Percentiles rank a stretch among this genome's conserved stretches.
phyloP scores from a whole-genome alignment of 202 grass and related monocot species.

The Hordeum pubiflorum region DNA sequence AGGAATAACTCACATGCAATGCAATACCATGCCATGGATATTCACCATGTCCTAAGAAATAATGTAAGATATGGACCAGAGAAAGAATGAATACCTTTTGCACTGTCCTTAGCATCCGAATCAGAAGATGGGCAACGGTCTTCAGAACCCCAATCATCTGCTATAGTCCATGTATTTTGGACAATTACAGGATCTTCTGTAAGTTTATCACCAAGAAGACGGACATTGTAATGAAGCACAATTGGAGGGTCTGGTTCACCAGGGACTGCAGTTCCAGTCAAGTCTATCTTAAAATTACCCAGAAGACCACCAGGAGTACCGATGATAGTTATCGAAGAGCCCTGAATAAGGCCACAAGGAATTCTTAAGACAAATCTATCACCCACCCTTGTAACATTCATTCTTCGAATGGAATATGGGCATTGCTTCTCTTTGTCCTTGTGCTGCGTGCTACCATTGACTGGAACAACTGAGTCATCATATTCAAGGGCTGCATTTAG shows the following conservation, averaged over 20 bases:
- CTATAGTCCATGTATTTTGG: slow-evolving; percentile 86
- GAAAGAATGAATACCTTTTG: slow-evolving; percentile 49
- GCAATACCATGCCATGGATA: not conserved
- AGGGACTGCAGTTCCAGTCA: slow-evolving; percentile 61
- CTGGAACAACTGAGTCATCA: slow-evolving; percentile 36
- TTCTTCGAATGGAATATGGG: slow-evolving; percentile 75
- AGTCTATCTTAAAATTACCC: slow-evolving; percentile 83
- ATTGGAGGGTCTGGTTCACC: slow-evolving; percentile 84
- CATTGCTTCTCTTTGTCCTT: slow-evolving; percentile 76
- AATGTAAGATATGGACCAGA: slow-evolving; percentile 5
- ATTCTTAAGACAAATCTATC: slow-evolving; percentile 61
- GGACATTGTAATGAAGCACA: slow-evolving; percentile 84
- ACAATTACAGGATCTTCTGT: slow-evolving; percentile 97
- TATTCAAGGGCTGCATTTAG: slow-evolving; percentile 50
- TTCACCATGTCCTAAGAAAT: not conserved
- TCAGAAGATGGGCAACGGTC: slow-evolving; percentile 62
- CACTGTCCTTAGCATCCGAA: slow-evolving; percentile 32
- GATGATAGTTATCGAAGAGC: slow-evolving; percentile 78
- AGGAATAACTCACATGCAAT: not conserved
- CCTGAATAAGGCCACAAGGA: slow-evolving; percentile 84
- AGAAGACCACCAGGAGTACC: slow-evolving; percentile 70
- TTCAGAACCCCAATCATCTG: slow-evolving; percentile 77
- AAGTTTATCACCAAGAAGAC: slow-evolving; percentile 84
- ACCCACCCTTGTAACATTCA: slow-evolving; percentile 64
- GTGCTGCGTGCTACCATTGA: slow-evolving; percentile 35